Evolutionary conservation across 371 early-diverging fungal species (phyloP), one percentile per base, ranked within the genome.

Genomic region (Blakeslea trispora): DNA sequence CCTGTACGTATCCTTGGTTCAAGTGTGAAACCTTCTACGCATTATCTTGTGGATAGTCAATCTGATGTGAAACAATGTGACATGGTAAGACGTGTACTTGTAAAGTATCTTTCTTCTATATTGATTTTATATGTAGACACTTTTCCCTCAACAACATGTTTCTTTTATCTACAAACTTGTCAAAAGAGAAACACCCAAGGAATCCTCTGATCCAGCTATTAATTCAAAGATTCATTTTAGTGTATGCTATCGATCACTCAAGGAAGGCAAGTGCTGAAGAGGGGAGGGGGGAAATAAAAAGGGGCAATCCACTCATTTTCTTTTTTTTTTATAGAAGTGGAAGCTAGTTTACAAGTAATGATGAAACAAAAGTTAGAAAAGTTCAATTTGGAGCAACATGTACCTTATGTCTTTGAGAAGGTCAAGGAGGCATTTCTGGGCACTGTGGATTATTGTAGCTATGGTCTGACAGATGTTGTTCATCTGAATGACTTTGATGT

Each of bases 141-240:
- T 86, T 4, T 84, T 86, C 56, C 85, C 84, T n/a, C 72, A 75
- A 39, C 86, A 84, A 55, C 72, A 75, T 0, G 77, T 84, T 0
- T 78, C 81, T 3, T 86, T 84, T 70, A 76, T 86, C 18, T 86
- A 84, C 50, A 86, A 81, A 55, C 59, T 86, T n/a, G 65, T 81
- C 5, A 81, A 81, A 41, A 71, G 73, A 49, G 55, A 57, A 40
- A 64, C 62, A 44, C 39, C 34, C 23, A 28, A 45, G 56, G 1
- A 45, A 58, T 18, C 19, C 42, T 7, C 19, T 37, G 43, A 42
- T n/a, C n/a, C 11, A 39, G n/a, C 18, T 34, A 15, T 74, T 2
- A 61, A 63, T n/a, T 67, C 76, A 18, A 79, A 82, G 53, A 77
- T 81, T 10, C 83, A 81, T 21, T 86, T 86, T 43, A 50, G 75